Base-by-base conservation (phyloP, 805 yeast genomes). In the Cyberlindnera misumaiensis region DNA sequence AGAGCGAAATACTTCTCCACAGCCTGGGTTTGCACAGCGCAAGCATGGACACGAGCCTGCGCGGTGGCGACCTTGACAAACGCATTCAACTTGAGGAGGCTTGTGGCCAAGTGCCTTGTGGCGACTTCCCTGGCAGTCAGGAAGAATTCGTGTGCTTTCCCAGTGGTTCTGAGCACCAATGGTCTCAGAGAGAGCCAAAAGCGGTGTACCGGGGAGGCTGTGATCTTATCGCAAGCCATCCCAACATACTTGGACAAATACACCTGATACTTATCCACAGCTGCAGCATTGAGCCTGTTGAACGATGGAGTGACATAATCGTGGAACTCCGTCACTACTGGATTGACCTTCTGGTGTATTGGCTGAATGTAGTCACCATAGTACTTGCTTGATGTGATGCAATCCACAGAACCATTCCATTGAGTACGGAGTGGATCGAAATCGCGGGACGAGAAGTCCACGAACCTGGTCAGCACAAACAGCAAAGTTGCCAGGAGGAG, bases 391-490 rank as follows among this genome's bases (percentile, higher is more conserved):
- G 40, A 39, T 10, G 40, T 28, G 38, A 40, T 30, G 36, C 38
- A 37, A 22, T 35, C 39, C 11, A 38, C 28, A 4, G 46, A 35
- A 13, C 29, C 26, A 27, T 35, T 36, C 41, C 44, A 40, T 24
- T 47, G 52, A 10, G 43, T 36, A 14, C 46, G 49, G 3, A 53
- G 29, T 3, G 56, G 53, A 18, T 46, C 52, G 26, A 52, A 51
- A 17, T 53, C 51, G 2, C 38, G 20, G 4, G 56, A 28, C 2
- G 44, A 32, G 31, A 48, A 52, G 43, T 53, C 56, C 16, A 53
- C 50, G 3, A 48, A 32, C 11, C 36, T 34, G 14, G 44, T 38
- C 11, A 52, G 26, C 11, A 46, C 31, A 13, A 39, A 30, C 15
- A 49, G 12, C 7, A 50, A 32, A 11, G 48, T 31, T 11, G 40